Percentiles rank a stretch among this genome's conserved stretches.
These are phyloP conservation scores for Penicillium sp. DNA, from an alignment of 2,329 filamentous ascomycete genomes.

Conservation along the genomic window DNA sequence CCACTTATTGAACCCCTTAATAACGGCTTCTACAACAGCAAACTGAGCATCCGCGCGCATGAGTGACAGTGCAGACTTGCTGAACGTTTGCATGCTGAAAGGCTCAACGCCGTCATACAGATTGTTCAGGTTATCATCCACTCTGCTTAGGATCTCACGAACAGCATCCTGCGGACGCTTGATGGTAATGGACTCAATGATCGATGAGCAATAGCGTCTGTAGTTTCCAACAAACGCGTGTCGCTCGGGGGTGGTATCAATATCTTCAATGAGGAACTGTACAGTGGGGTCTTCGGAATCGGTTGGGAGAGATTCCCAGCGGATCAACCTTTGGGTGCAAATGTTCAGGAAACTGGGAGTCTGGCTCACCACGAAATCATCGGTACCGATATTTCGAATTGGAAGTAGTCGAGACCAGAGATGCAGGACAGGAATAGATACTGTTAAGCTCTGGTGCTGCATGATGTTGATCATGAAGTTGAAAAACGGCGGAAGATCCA, in stretches of 20 bases:
- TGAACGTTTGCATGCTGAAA: slow-evolving; percentile 50
- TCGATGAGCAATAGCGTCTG: slow-evolving; percentile 78
- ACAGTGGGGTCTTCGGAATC: slow-evolving; percentile 77
- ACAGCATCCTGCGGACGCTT: slow-evolving; percentile 81
- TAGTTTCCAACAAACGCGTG: slow-evolving; percentile 97
- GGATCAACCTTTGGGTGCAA: slow-evolving; percentile 77
- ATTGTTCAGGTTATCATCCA: slow-evolving; percentile 70
- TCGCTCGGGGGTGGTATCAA: slow-evolving; percentile 88
- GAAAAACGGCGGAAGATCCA: slow-evolving; percentile 73
- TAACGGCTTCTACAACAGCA: slow-evolving; percentile 79
- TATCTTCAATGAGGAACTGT: slow-evolving; percentile 84
- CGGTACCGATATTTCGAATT: slow-evolving; percentile 64
- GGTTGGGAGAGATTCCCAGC: slow-evolving; percentile 82
- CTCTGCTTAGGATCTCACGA: slow-evolving; percentile 77
- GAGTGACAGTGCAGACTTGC: slow-evolving; percentile 41
- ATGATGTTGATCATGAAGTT: slow-evolving; percentile 75
- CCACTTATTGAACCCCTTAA: slow-evolving; percentile 89
- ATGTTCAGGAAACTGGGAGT: slow-evolving; percentile 77
- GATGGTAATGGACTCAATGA: slow-evolving; percentile 83
- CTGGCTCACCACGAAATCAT: slow-evolving; percentile 56
- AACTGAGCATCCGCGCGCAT: slow-evolving; percentile 85
- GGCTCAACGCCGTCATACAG: slow-evolving; percentile 69
- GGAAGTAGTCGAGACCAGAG: slow-evolving; percentile 82
- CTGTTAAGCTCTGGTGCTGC: slow-evolving; percentile 80
- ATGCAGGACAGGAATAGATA: slow-evolving; percentile 89